Evolutionary conservation across 768 basidiomycete species (phyloP), one percentile per base, ranked within the genome.

Genomic region (Mycena belliarum): DNA sequence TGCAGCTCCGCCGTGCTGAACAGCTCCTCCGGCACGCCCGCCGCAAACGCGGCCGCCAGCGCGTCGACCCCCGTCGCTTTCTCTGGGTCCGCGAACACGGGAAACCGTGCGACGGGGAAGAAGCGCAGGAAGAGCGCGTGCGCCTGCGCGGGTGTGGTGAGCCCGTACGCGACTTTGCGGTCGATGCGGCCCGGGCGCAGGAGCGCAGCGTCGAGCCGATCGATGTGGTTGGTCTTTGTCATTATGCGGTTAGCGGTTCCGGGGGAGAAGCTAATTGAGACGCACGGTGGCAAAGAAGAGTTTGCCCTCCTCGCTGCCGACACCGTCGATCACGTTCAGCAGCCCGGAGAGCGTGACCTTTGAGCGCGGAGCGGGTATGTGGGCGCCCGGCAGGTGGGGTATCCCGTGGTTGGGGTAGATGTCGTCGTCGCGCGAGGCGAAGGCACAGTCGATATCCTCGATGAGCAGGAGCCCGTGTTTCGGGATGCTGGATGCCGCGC

Each of bases 1-100:
- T 35, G 33, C 14, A 35, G 69, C 42, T 78, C 76, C 6, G 80
- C 78, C 3, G 76, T 71, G 43, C 74, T 73, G 61, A 79, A 75
- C 55, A 69, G 68, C 48, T 68, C 52, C 20, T 71, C 62, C 0
- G 79, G 77, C 10, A 81, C 59, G 24, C 29, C 48, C 8, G 60
- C 52, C 0, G 72, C 69, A 57, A 80, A 80, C 2, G 44, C 16
- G 7, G 61, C 58, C 1, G 75, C 73, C 21, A 73, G 52, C 25
- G 7, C n/a, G 3, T 16, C 18, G 43, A 58, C 47, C 12, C 33
- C 18, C 37, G 18, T 38, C 18, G 18, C 43, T 23, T 20, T 32
- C 29, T 32, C 49, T n/a, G n/a, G n/a, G n/a, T n/a, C n/a, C n/a
- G n/a, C n/a, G 37, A 47, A 10, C 32, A 49, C 49, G 20, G 61